Conservation (phyloP, 495 filamentous ascomycete genomes). For the Massariosphaeria phaeospora region DNA sequence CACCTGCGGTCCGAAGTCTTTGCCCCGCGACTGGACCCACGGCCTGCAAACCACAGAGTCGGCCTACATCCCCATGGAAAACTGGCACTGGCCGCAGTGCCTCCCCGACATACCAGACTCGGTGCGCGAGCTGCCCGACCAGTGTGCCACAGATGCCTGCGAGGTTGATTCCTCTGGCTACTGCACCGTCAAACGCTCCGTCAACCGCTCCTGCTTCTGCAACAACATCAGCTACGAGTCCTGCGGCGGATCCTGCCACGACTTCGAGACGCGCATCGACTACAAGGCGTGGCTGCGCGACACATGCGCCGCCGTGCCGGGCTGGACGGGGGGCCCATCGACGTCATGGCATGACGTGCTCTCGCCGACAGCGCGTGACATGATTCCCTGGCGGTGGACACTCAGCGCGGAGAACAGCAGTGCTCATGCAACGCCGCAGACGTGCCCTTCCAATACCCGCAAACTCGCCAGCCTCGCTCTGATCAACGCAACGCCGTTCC, state of each 20-base stretch:
- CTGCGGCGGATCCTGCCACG: slow-evolving; percentile 12
- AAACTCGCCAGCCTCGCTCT: slow-evolving; percentile 11
- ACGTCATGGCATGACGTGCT: slow-evolving; percentile 6
- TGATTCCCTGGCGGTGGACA: slow-evolving; percentile 21
- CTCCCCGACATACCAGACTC: slow-evolving; percentile 7
- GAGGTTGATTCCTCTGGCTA: slow-evolving; percentile 15
- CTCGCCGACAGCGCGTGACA: slow-evolving; percentile 1
- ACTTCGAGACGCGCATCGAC: slow-evolving; percentile 14
- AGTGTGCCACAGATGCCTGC: slow-evolving; percentile 20
- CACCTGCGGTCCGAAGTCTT: slow-evolving; percentile 16
- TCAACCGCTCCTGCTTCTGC: slow-evolving; percentile 20
- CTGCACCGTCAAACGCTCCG: slow-evolving; percentile 11
- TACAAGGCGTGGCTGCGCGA: slow-evolving; percentile 17
- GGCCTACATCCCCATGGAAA: slow-evolving; percentile 18
- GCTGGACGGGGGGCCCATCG: slow-evolving; percentile 11
- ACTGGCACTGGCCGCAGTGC: slow-evolving; percentile 17
- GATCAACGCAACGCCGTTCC: slow-evolving; percentile 4
- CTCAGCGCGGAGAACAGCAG: slow-evolving; percentile 2
- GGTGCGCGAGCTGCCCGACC: slow-evolving; percentile 9
- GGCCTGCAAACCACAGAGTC: slow-evolving; percentile 6
- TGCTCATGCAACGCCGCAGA: neutral
- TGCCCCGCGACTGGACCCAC: slow-evolving; percentile 11
- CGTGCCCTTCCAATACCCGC: neutral
- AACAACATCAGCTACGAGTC: slow-evolving; percentile 16
- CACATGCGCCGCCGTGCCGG: slow-evolving; percentile 9